Base-by-base conservation (phyloP, 1,284 basidiomycete species). In the Mycena sp. region DNA sequence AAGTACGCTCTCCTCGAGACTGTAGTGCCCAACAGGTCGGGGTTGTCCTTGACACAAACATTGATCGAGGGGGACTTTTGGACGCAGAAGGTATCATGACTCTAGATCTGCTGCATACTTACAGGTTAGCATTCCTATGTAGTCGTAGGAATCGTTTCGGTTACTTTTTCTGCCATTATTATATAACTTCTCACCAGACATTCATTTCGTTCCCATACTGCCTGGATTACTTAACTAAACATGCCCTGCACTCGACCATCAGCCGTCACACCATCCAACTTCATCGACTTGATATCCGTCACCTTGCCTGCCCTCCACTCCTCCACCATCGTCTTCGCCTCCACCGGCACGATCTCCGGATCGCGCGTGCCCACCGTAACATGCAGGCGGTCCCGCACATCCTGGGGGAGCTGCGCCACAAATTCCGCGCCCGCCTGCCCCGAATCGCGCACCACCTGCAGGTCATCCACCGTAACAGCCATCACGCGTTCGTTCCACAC, bases 311-410 rank as follows among this genome's bases (percentile, higher is more conserved):
- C 68, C 66, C 79, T 81, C 85, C 87, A 93, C 5, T 67, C 71
- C 64, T 85, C 77, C 11, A 95, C 87, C 61, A 97, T 71, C 0
- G 67, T 74, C 72, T 80, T 88, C 11, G 88, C 93, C 78, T 98
- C 94, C 44, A 92, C 87, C 1, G 95, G 85, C 0, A 74, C 70
- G 1, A 97, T 81, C 2, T 79, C 77, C 17, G 77, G 73, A 41
- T 82, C 72, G 56, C 74, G 71, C 5, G 94, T 97, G 2, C 94
- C 98, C 4, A 99, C 88, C 0, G 98, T 99, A 63, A 99, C 86
- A 74, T 99, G 98, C 67, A 96, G 74, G 64, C 84, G 68, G 12
- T 78, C 69, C 62, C 77, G 78, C 12, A 88, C 70, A 17, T 85
- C 82, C 16, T 78, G 72, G 0, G 85, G 80, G 21, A 96, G 70